Evolutionary conservation across 345 rosid genomes (phyloP).

Genomic region (Euclidium syriacum): DNA sequence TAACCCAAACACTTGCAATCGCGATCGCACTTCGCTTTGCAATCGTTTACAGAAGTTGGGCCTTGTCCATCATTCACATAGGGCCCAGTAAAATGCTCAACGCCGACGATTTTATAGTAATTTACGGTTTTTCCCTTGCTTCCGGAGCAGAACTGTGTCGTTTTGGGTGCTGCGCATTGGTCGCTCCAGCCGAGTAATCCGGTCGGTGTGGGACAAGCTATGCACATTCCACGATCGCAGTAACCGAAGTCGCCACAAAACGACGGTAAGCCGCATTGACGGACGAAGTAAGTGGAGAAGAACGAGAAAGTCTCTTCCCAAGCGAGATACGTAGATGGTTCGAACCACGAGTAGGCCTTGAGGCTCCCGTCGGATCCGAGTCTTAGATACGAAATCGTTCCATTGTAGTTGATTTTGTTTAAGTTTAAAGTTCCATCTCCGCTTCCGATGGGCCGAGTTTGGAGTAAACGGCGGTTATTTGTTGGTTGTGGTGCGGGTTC

Average conservation of each 20-base stretch:
- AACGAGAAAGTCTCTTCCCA: conserved; percentile 44
- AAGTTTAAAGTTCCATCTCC: conserved; percentile 7
- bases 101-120: conserved; percentile 38
- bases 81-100: conserved; percentile 45
- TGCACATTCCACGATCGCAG: conserved; percentile 29
- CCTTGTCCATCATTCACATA: conserved; percentile 42
- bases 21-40: conserved; percentile 39
- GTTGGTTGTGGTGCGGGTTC: conserved; percentile 29
- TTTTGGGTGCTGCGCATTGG: conserved; percentile 26
- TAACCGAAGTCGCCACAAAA: conserved; percentile 33
- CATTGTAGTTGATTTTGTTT: conserved; percentile 44
- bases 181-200: conserved; percentile 45
- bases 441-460: conserved; percentile 20
- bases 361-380: conserved; percentile 54
- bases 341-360: conserved; percentile 37
- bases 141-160: conserved; percentile 15
- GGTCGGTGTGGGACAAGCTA: conserved; percentile 20
- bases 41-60: conserved; percentile 28
- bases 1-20: conserved; percentile 64
- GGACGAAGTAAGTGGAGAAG: conserved; percentile 37
- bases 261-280: conserved; percentile 32
- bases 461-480: conserved; percentile 20
- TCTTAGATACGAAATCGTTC: conserved; percentile 40
- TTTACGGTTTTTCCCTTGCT: conserved; percentile 10
- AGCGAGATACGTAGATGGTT: conserved; percentile 24